These are phyloP conservation scores for Bipolaris bicolor DNA, from an alignment of 2,329 filamentous ascomycete genomes.

Conservation along the genomic window DNA sequence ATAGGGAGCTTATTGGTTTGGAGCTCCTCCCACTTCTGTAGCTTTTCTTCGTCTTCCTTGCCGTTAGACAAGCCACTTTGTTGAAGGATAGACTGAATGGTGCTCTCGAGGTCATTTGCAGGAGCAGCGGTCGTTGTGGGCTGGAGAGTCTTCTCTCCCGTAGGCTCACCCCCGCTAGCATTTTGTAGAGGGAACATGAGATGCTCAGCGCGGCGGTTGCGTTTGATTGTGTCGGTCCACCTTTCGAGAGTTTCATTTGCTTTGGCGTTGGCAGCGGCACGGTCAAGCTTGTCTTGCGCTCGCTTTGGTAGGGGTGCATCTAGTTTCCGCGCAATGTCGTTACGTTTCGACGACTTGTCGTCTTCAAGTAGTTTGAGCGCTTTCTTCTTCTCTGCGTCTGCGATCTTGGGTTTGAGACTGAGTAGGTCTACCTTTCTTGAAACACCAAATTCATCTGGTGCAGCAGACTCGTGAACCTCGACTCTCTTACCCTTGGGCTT, in stretches of 20 bases:
- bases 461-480: constrained; percentile 64
- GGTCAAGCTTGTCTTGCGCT: constrained; percentile 84
- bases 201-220: constrained; percentile 89
- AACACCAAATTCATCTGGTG: constrained; percentile 65
- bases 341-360: constrained; percentile 64
- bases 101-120: constrained; percentile 80
- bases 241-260: constrained; percentile 88
- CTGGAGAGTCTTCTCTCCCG: constrained; percentile 69
- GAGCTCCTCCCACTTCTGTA: constrained; percentile 71
- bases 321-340: constrained; percentile 70
- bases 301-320: constrained; percentile 82
- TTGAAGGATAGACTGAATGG: constrained; percentile 86
- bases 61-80: constrained; percentile 78
- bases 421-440: constrained; percentile 74
- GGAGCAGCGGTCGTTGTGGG: constrained; percentile 64
- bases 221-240: constrained; percentile 95
- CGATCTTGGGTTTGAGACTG: constrained; percentile 75
- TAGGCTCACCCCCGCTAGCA: constrained; percentile 65
- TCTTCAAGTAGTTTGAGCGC: constrained; percentile 76
- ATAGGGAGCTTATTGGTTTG: constrained; percentile 74
- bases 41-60: constrained; percentile 65
- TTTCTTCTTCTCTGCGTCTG: constrained; percentile 77
- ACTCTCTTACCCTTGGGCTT: constrained; percentile 41
- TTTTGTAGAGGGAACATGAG: constrained; percentile 84
- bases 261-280: constrained; percentile 83